Conservation (phyloP, 345 rosid genomes). For the Bruguiera gymnorhiza region DNA sequence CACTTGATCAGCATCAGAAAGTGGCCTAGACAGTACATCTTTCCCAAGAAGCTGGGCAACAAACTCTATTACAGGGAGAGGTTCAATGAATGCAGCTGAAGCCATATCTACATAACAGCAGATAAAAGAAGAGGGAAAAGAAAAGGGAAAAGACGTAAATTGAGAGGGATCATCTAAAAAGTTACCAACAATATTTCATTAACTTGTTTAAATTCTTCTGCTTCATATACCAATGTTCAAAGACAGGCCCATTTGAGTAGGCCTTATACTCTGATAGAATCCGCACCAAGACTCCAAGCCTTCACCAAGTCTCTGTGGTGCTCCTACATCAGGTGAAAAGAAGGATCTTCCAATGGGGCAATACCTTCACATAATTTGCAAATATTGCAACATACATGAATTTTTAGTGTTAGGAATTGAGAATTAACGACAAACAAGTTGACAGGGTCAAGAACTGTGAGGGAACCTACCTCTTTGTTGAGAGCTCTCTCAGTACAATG, state of each 20-base stretch:
- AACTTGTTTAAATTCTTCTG: background rate
- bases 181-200: background rate
- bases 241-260: conserved; percentile 97
- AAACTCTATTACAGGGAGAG: conserved; percentile 93
- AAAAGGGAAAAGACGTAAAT: background rate
- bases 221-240: conserved; percentile 70
- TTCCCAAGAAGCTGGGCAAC: conserved; percentile 89
- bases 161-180: conserved; percentile 5
- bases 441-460: background rate
- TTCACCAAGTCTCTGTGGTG: conserved; percentile 81
- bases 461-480: conserved; percentile 57
- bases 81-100: conserved; percentile 95
- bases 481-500: conserved; percentile 84
- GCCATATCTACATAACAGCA: conserved; percentile 67
- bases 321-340: conserved; percentile 80
- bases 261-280: conserved; percentile 93
- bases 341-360: conserved; percentile 87
- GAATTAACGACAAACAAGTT: background rate
- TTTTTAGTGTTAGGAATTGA: background rate
- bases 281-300: conserved; percentile 99
- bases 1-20: conserved; percentile 89
- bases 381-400: background rate
- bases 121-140: background rate
- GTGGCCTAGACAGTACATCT: conserved; percentile 67
- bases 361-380: conserved; percentile 40